Evolutionary conservation across 176 grass and related monocot species (phyloP), one percentile per base, ranked within the genome.

Genomic region (Avena eriantha): DNA sequence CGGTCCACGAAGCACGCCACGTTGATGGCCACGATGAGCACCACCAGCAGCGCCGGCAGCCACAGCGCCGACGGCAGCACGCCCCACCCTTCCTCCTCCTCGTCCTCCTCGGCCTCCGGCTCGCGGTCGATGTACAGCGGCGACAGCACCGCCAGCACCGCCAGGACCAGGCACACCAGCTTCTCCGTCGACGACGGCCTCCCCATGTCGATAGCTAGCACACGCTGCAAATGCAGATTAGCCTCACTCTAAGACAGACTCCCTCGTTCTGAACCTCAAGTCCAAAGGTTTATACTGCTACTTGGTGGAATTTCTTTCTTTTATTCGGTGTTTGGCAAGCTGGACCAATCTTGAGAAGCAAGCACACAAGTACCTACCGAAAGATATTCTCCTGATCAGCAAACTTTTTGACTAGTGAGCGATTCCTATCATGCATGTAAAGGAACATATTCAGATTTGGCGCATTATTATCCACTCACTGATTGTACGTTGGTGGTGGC

Each of bases 71-170:
- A 86, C 68, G 39, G 64, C 51, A 66, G 31, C 46, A 59, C 15
- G 73, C 58, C 77, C 69, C 74, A 82, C 0, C 21, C 77, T 2
- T 74, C 84, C 0, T 96, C 82, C 3, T 93, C 94, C 0, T 98
- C 90, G 7, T 94, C 90, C 5, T 76, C n/a, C 74, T 95, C 93
- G 54, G 34, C 49, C 77, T 29, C 77, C 0, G 80, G 48, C 55
- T 74, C 79, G 47, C 97, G 75, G 82, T 96, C 94, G 26, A 99
- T 96, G 89, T 96, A 99, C 79, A 99, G 73, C 41, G 97, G 97
- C 8, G 97, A 99, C 35, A 96, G 71, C 8, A 99, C 94, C 12
- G 97, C 94, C 17, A 99, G 82, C 13, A 94, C 66, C 4, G 90
- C 92, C 65, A 96, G 39, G 49, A 87, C 79, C 12, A 99, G 78